These are phyloP conservation scores for Phytophthora tentaculata DNA, from an alignment of 352 stramenopile genomes.

Conservation along the genomic window DNA sequence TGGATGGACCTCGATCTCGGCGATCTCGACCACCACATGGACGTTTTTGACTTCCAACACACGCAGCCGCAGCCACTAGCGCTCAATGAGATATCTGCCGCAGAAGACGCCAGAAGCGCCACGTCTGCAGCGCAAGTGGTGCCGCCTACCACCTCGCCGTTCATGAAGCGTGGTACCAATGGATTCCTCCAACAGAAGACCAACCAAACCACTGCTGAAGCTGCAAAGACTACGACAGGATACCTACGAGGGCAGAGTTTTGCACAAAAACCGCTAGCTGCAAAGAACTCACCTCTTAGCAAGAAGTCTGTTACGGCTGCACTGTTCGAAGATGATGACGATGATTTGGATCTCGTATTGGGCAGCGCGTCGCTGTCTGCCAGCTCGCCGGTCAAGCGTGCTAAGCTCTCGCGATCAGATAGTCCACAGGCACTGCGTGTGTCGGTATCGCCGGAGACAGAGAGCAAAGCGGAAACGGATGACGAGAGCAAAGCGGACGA, in stretches of 20 bases:
- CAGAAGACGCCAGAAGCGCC: not conserved
- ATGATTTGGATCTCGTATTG: conserved; percentile 37
- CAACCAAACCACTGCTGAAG: conserved; percentile 16
- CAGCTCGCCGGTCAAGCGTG: conserved; percentile 37
- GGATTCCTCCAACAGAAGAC: conserved; percentile 32
- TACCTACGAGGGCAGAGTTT: conserved; percentile 24
- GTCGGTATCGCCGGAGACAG: conserved; percentile 15
- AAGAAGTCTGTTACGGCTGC: conserved; percentile 61
- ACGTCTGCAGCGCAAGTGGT: conserved; percentile 13
- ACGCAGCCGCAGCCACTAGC: conserved; percentile 40
- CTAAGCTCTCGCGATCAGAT: conserved; percentile 33
- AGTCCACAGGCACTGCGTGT: conserved; percentile 16
- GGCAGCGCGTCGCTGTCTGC: conserved; percentile 14
- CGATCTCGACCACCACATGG: conserved; percentile 65
- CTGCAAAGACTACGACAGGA: conserved; percentile 13
- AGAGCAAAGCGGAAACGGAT: conserved; percentile 35
- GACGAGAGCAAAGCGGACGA: conserved; percentile 48
- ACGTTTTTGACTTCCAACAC: conserved; percentile 59
- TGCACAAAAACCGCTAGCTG: conserved; percentile 26
- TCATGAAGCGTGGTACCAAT: conserved; percentile 39
- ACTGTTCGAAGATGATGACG: conserved; percentile 59
- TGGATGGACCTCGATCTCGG: conserved; percentile 67
- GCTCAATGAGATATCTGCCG: conserved; percentile 25
- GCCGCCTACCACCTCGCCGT: conserved; percentile 30
- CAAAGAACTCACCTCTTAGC: conserved; percentile 33